Base-by-base conservation (phyloP, 2,329 filamentous ascomycete species). In the Ampelomyces quisqualis region DNA sequence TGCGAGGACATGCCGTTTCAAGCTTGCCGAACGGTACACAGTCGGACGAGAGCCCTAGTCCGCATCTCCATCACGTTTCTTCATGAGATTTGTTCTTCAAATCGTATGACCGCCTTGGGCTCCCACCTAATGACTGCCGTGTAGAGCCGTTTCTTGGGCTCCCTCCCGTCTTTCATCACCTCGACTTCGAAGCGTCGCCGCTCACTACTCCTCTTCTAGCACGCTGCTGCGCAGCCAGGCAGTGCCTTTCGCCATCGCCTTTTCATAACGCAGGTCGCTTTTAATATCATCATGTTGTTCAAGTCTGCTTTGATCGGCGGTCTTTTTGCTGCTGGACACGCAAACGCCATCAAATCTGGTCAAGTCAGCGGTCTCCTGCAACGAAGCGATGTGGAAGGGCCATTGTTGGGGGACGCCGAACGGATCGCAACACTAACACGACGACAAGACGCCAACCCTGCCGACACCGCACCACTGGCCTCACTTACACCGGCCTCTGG, bases 181-280 rank as follows among this genome's bases (percentile, higher is more conserved):
- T 59, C 57, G 35, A 44, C 62, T 52, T 47, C 39, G 19, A 42
- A 43, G 26, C 47, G 57, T 58, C 45, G 43, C 48, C 58, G 53
- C 52, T 59, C 45, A 49, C 48, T 50, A 51, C 51, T 50, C 40
- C 61, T 56, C 42, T 61, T 64, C 55, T 46, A 42, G 42, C 49
- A 50, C 51, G 65, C 65, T 68, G 65, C 65, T 65, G 65, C 54
- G 51, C 65, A 66, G 65, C 62, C 37, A 45, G 47, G 55, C 57
- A 27, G 27, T 15, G 47, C 45, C 37, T 48, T 58, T 24, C 44
- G 39, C 49, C 52, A 51, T 39, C 51, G 32, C 53, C 53, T 64
- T 65, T n/a, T 68, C 68, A 68, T 67, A 60, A 39, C 56, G 38
- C 54, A 43, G 42, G 43, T 49, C 53, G 51, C 36, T 53, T 66